A percentile compares a stretch with the other conserved stretches of the same genome.
Evolutionary conservation across 176 grass and related monocot species (phyloP).

Genomic region (Cenchrus purpureus): DNA sequence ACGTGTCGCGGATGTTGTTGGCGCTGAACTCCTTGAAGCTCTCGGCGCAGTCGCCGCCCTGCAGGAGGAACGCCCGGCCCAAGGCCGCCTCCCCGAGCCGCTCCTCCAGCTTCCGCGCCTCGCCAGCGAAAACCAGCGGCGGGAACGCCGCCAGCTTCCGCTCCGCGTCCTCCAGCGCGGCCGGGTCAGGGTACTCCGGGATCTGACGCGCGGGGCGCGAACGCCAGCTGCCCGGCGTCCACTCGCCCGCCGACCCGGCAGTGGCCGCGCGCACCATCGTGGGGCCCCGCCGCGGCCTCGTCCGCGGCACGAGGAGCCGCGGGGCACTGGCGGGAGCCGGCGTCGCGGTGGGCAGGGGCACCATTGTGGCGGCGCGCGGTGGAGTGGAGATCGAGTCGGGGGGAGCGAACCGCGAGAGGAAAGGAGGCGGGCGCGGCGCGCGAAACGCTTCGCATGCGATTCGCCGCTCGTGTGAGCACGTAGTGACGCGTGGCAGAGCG

Average conservation of each 20-base stretch:
- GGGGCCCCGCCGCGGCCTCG: background rate
- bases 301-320: background rate
- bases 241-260: background rate
- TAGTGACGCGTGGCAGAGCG: background rate
- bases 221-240: slow-evolving; percentile 42
- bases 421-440: background rate
- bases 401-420: background rate
- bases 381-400: background rate
- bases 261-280: background rate
- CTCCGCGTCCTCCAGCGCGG: slow-evolving; percentile 16
- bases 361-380: background rate
- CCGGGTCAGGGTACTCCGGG: slow-evolving; percentile 42
- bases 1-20: slow-evolving; percentile 57
- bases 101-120: slow-evolving; percentile 57
- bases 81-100: slow-evolving; percentile 58
- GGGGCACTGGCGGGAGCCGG: background rate
- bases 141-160: slow-evolving; percentile 21
- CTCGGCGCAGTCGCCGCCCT: slow-evolving; percentile 75
- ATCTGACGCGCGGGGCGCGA: slow-evolving; percentile 39
- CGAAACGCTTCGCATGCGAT: background rate
- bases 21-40: slow-evolving; percentile 65
- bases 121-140: slow-evolving; percentile 46
- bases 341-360: background rate
- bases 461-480: background rate
- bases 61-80: slow-evolving; percentile 60